Percentiles rank a stretch among this genome's conserved stretches.
Conservation (phyloP, 2,329 filamentous ascomycete genomes). For the Fusarium pilosicola region DNA sequence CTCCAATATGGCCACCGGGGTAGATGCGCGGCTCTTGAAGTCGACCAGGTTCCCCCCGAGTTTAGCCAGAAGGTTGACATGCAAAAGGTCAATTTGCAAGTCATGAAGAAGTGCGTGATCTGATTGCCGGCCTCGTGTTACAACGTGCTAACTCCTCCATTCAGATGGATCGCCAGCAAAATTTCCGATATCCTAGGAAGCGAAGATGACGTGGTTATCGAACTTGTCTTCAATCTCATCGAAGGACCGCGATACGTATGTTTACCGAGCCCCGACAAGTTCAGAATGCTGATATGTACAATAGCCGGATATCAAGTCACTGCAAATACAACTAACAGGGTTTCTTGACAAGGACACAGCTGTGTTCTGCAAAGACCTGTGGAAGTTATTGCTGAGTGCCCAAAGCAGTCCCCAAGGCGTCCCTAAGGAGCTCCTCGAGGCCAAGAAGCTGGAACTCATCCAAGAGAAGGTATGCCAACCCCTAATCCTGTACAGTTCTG, state of each 20-base stretch:
- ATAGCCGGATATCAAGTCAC: constrained; percentile 92
- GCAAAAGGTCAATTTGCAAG: constrained; percentile 94
- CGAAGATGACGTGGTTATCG: constrained; percentile 96
- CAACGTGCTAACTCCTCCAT: constrained; percentile 28
- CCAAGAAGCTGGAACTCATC: constrained; percentile 93
- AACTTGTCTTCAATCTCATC: constrained; percentile 76
- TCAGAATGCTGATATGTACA: constrained; percentile 40
- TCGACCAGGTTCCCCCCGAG: constrained; percentile 94
- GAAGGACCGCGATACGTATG: constrained; percentile 82
- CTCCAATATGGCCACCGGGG: constrained; percentile 77
- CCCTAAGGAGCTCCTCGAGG: constrained; percentile 92
- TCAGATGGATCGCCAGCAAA: constrained; percentile 90
- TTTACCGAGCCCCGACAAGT: background rate
- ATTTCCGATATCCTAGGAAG: constrained; percentile 89
- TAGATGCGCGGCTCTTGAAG: constrained; percentile 89
- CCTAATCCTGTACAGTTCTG: background rate
- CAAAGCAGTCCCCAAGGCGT: constrained; percentile 90
- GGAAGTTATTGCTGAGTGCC: constrained; percentile 90
- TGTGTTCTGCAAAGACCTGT: constrained; percentile 90
- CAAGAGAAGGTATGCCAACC: constrained; percentile 81
- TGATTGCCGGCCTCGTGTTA: background rate
- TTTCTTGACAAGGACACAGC: constrained; percentile 94
- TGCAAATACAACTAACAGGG: constrained; percentile 93
- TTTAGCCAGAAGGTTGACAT: constrained; percentile 98
- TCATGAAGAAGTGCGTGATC: constrained; percentile 89